Evolutionary conservation across 345 rosid species (phyloP), one percentile per base, ranked within the genome.

Genomic region (Odontarrhena argentea): DNA sequence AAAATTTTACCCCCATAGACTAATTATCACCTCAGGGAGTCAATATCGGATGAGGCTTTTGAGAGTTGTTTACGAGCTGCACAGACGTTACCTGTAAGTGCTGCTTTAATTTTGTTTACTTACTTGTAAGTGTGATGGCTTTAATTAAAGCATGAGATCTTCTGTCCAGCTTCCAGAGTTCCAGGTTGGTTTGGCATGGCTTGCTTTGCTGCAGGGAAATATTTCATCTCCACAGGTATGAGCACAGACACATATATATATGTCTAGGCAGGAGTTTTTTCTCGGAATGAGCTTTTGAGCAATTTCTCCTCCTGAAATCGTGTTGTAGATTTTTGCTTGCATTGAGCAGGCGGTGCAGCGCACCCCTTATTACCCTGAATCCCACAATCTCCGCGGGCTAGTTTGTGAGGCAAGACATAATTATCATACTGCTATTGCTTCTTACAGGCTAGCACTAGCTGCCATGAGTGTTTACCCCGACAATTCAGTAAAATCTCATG

Each of bases 1-100:
- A 42, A 49, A 57, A 5, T 7, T 59, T 59, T 11, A 3, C 7
- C 50, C 25, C 58, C 50, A 30, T 45, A 38, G 44, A 12, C 64
- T 65, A 82, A 45, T 72, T 45, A 38, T 38, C 15, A 65, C 43
- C 69, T 81, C 79, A 91, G 99, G 79, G 84, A 87, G 65, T 45
- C 79, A 18, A 74, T 78, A 61, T 53, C 73, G 38, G 95, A 85
- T 28, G 96, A 90, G 73, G 92, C 92, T 67, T 91, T 88, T 76
- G 92, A 94, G 82, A 87, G 97, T 83, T 88, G 95, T 77, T 74
- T 88, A 74, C 83, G 89, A 78, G 99, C 97, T 75, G 95, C 76
- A 34, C 88, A 85, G 76, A 88, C 82, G 81, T 77, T 83, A 69
- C 99, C 96, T 41, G 99, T 94, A 83, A 83, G 78, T 68, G 22